Base-by-base conservation (phyloP, 2,329 filamentous ascomycete genomes). In the Aspergillus intermedius region DNA sequence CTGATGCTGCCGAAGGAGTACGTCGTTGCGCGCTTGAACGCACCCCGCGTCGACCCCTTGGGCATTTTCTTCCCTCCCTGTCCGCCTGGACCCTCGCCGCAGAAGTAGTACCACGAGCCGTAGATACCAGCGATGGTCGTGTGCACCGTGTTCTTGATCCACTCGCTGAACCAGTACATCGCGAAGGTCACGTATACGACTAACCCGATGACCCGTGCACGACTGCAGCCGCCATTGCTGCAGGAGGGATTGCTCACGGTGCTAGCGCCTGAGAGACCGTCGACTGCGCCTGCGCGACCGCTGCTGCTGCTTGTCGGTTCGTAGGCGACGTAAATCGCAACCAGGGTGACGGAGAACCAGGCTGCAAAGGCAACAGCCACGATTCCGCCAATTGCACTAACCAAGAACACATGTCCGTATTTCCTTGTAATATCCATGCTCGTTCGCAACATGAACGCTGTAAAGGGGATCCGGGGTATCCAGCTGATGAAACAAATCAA, bases 1-100 rank as follows among this genome's bases (percentile, higher is more conserved):
- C 84, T 86, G 68, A 97, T 93, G 55, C 87, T 93, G 13, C 91
- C 91, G 52, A 96, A 96, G 58, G 87, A 93, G 73, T 93, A 93
- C 1, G 91, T 96, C 53, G 93, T 75, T 1, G 90, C 82, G 12
- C 91, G 82, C 58, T 81, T 84, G 55, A 93, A 79, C 0, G 91
- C 87, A n/a, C 88, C 87, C 10, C 89, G 81, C 0, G 91, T 96
- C 0, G 88, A 84, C 9, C 83, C 83, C 54, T 80, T 83, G 25
- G 91, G 89, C 60, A 88, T 86, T 1, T 15, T 12, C 37, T 40
- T 40, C 4, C 10, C 10, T 5, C 37, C 19, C 9, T 40, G 37
- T 40, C 82, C 79, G 49, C 77, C 71, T 0, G 80, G 70, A 48
- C 80, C 78, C 23, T 78, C 72, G 6, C 76, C 71, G 56, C 81